phyloP scores from a whole-genome alignment of 768 basidiomycete species.

The Boletus bicolor region DNA sequence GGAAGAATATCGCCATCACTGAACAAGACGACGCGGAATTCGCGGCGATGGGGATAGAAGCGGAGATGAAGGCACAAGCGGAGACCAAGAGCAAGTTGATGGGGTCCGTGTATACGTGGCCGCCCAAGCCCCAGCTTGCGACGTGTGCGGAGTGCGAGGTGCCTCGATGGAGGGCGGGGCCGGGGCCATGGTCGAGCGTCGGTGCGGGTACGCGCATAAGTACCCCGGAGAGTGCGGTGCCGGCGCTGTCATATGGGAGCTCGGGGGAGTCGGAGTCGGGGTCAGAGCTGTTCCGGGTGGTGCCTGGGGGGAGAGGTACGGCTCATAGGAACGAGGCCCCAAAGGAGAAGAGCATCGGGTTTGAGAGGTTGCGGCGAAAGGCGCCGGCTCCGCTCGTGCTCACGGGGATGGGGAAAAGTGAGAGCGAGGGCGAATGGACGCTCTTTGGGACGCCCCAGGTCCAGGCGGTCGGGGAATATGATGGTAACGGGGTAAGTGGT shows the following conservation, averaged over 20 bases:
- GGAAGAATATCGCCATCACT: constrained; percentile 24
- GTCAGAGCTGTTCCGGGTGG: constrained; percentile 2
- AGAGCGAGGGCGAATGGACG: not conserved
- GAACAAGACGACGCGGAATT: constrained; percentile 27
- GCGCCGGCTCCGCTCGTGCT: not conserved
- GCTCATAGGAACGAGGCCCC: not conserved
- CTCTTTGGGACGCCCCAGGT: not conserved
- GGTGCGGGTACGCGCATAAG: not conserved
- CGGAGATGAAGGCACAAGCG: not conserved
- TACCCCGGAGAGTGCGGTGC: not conserved
- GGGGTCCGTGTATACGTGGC: constrained; percentile 23
- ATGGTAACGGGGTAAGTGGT: constrained; percentile 2
- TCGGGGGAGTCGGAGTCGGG: constrained; percentile 13
- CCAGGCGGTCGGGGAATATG: not conserved
- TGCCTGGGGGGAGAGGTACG: not conserved
- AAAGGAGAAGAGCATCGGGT: constrained; percentile 4
- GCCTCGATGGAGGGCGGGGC: not conserved
- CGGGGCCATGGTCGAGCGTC: not conserved
- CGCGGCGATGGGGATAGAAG: not conserved
- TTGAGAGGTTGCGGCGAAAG: constrained; percentile 7
- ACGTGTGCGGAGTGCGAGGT: constrained; percentile 7
- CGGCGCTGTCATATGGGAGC: constrained; percentile 8
- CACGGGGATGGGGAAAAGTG: not conserved
- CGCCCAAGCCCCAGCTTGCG: constrained; percentile 11
- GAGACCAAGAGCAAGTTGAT: not conserved